These are phyloP conservation scores for Tuber calosporum DNA, from an alignment of 495 filamentous ascomycete genomes.

Conservation along the genomic window DNA sequence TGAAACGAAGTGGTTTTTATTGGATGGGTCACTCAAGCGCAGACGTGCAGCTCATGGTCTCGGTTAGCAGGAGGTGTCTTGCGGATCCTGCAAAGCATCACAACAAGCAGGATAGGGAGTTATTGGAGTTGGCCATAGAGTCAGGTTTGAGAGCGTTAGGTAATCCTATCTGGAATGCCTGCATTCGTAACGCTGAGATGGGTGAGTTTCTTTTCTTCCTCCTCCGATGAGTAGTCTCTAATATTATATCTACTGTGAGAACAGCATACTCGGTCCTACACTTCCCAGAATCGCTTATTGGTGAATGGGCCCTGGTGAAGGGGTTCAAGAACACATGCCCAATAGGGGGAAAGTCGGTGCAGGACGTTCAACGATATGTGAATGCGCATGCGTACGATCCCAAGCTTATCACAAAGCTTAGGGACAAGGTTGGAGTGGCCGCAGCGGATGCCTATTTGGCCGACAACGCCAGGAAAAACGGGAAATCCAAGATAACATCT, in stretches of 20 bases:
- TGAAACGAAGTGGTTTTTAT: constrained; percentile 87
- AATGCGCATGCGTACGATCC: constrained; percentile 48
- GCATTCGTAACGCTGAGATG: constrained; percentile 65
- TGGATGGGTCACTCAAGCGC: constrained; percentile 59
- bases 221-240: background rate
- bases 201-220: constrained; percentile 52
- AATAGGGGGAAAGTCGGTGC: constrained; percentile 53
- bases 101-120: constrained; percentile 51
- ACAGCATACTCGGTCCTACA: constrained; percentile 32
- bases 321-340: background rate
- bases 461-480: constrained; percentile 41
- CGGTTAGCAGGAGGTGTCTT: constrained; percentile 60
- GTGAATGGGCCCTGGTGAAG: constrained; percentile 10
- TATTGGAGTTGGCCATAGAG: constrained; percentile 56
- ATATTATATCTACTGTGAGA: background rate
- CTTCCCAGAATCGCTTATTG: constrained; percentile 20
- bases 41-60: constrained; percentile 56
- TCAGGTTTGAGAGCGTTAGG: constrained; percentile 54
- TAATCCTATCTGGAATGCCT: constrained; percentile 58
- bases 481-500: constrained; percentile 36
- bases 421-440: constrained; percentile 28
- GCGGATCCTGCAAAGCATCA: constrained; percentile 50
- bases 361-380: constrained; percentile 54
- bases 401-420: constrained; percentile 51
- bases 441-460: background rate